These are phyloP conservation scores for Penicillium chermesinum DNA, from an alignment of 495 filamentous ascomycete species.

Conservation along the genomic window DNA sequence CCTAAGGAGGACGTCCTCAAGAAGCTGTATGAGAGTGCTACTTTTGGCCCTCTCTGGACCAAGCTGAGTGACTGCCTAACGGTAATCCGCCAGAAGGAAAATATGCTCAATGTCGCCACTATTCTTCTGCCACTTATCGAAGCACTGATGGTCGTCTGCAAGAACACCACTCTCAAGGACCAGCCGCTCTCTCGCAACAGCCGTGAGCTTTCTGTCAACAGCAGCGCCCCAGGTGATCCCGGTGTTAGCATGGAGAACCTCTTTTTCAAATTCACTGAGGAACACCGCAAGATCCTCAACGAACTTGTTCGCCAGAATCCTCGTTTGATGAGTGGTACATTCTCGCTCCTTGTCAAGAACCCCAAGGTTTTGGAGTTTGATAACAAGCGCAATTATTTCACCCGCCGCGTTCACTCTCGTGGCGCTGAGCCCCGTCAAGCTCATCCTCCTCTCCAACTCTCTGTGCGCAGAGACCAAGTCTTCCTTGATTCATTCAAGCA, in stretches of 20 bases:
- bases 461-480: slow-evolving; percentile 87
- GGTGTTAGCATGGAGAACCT: slow-evolving; percentile 72
- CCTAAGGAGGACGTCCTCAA: slow-evolving; percentile 73
- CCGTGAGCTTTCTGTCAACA: slow-evolving; percentile 69
- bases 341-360: slow-evolving; percentile 93
- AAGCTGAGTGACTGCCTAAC: slow-evolving; percentile 89
- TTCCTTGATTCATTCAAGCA: slow-evolving; percentile 98
- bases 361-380: slow-evolving; percentile 98
- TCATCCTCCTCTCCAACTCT: slow-evolving; percentile 77
- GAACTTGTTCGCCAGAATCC: slow-evolving; percentile 95
- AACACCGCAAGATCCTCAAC: slow-evolving; percentile 96
- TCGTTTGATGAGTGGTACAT: slow-evolving; percentile 96
- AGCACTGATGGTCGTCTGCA: slow-evolving; percentile 97
- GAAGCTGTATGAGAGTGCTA: slow-evolving; percentile 81
- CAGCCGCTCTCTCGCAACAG: slow-evolving; percentile 50
- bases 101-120: slow-evolving; percentile 93
- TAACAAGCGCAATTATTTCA: slow-evolving; percentile 99
- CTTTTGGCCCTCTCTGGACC: slow-evolving; percentile 85
- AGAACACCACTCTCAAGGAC: slow-evolving; percentile 82
- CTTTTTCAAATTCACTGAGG: slow-evolving; percentile 98
- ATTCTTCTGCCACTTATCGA: slow-evolving; percentile 93
- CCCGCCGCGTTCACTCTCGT: slow-evolving; percentile 79
- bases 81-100: slow-evolving; percentile 83
- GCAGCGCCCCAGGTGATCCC: slow-evolving; percentile 69
- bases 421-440: slow-evolving; percentile 57